Conservation (phyloP, 2,329 filamentous ascomycete species). For the Hirsutella rhossiliensis region DNA sequence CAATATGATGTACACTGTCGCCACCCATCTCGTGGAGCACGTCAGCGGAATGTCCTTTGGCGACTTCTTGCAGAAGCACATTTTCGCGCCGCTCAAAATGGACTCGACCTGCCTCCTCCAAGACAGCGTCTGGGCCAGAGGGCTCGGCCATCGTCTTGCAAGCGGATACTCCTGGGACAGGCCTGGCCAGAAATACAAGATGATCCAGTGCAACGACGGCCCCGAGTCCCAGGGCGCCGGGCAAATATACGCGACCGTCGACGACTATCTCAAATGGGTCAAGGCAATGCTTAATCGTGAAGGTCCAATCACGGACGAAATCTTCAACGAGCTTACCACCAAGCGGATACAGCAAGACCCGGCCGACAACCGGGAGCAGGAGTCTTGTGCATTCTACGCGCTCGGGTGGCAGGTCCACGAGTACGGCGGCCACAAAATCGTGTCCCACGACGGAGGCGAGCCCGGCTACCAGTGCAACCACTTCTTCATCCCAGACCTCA, state of each 20-base stretch:
- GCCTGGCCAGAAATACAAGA: neutral
- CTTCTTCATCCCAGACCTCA: slow-evolving; percentile 13
- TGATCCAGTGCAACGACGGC: slow-evolving; percentile 4
- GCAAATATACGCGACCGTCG: slow-evolving; percentile 13
- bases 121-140: slow-evolving; percentile 5
- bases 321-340: slow-evolving; percentile 10
- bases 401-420: slow-evolving; percentile 12
- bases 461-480: slow-evolving; percentile 13
- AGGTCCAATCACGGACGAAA: slow-evolving; percentile 10
- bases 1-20: slow-evolving; percentile 16
- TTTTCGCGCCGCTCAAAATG: slow-evolving; percentile 1
- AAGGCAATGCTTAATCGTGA: slow-evolving; percentile 12
- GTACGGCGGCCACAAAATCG: slow-evolving; percentile 9
- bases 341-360: slow-evolving; percentile 8
- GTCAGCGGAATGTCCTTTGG: slow-evolving; percentile 8
- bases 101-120: slow-evolving; percentile 12
- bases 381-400: slow-evolving; percentile 7
- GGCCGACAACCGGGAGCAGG: neutral
- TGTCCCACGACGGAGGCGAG: slow-evolving; percentile 13
- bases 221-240: slow-evolving; percentile 17
- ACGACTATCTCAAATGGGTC: slow-evolving; percentile 16
- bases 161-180: slow-evolving; percentile 9
- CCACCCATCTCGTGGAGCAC: slow-evolving; percentile 11
- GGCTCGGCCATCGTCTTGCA: slow-evolving; percentile 7
- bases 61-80: slow-evolving; percentile 6